phyloP scores from a whole-genome alignment of 2,329 filamentous ascomycete species.

The Botrytis elliptica region DNA sequence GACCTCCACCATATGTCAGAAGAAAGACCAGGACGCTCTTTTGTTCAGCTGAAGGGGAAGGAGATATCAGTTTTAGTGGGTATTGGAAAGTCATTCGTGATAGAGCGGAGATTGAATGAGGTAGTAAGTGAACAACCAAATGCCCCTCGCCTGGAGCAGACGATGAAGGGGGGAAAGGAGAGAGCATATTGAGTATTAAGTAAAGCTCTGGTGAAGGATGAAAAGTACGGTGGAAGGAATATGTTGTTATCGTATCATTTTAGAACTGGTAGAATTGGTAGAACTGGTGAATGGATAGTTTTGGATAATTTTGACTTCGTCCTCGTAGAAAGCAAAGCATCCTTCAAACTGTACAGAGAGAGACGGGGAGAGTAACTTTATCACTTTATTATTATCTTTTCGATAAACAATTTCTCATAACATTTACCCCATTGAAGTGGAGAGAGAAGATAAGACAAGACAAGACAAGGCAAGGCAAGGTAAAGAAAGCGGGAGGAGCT shows the following conservation, averaged over 20 bases:
- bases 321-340: background rate
- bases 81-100: slow-evolving; percentile 84
- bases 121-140: slow-evolving; percentile 71
- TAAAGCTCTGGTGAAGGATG: background rate
- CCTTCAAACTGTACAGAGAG: background rate
- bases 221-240: background rate
- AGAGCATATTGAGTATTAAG: slow-evolving; percentile 28
- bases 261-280: background rate
- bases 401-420: background rate
- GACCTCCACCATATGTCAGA: slow-evolving; percentile 89
- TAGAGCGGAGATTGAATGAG: slow-evolving; percentile 69
- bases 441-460: background rate
- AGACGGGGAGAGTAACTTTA: background rate
- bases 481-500: background rate
- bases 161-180: slow-evolving; percentile 58
- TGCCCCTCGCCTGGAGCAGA: slow-evolving; percentile 75
- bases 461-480: background rate
- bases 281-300: background rate
- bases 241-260: slow-evolving; percentile 2
- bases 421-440: background rate
- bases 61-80: slow-evolving; percentile 88
- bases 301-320: background rate
- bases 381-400: background rate
- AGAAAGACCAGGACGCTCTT: slow-evolving; percentile 80
- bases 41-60: slow-evolving; percentile 62